A percentile compares a stretch with the other conserved stretches of the same genome.
These are phyloP conservation scores for Prunus mume DNA, from an alignment of 306 rosid species.

Conservation along the genomic window DNA sequence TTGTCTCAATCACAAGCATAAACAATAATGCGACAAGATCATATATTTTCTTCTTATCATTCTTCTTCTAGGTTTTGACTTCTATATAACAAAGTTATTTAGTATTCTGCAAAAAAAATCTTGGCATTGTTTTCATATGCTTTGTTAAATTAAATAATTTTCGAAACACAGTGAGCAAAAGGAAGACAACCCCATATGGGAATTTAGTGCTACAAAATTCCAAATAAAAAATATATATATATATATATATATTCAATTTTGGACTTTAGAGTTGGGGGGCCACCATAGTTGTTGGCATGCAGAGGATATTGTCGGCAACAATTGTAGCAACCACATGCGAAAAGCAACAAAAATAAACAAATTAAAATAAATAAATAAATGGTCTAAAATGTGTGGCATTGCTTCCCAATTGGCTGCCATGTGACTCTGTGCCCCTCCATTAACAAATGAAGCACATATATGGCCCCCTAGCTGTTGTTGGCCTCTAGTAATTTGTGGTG, in stretches of 20 bases:
- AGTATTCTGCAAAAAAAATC: too few species aligned
- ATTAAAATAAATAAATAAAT: background rate
- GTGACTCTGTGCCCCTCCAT: conserved; percentile 7
- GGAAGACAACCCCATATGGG: too few species aligned
- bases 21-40: background rate
- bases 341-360: background rate
- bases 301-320: background rate
- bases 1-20: background rate
- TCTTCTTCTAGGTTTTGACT: too few species aligned
- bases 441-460: background rate
- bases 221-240: too few species aligned
- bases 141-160: too few species aligned
- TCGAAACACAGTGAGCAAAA: too few species aligned
- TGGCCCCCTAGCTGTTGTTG: background rate
- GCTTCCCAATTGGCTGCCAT: background rate
- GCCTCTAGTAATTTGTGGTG: background rate
- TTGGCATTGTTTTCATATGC: too few species aligned
- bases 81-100: background rate
- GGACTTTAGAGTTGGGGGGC: background rate
- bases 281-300: background rate
- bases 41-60: background rate
- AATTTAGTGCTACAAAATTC: too few species aligned
- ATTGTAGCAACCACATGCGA: background rate
- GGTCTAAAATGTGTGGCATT: background rate
- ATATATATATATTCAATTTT: too few species aligned